Percentiles rank a stretch among this genome's conserved stretches.
Evolutionary conservation across 1,139 yeast genomes (phyloP).

Genomic region (Taphrina deformans): DNA sequence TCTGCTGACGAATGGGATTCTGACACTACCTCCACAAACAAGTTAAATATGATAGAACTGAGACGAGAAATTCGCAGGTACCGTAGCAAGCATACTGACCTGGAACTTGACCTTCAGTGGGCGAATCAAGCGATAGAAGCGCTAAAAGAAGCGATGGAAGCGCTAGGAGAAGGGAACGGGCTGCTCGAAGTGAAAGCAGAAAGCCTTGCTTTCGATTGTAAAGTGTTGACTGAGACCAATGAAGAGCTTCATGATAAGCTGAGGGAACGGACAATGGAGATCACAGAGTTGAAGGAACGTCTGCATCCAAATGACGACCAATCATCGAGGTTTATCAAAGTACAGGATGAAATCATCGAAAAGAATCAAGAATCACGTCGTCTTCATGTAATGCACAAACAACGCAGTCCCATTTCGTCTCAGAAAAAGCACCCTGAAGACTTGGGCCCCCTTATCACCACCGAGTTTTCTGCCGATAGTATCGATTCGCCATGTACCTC

Average conservation of each 20-base stretch:
- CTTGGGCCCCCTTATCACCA: too few relatives aligned
- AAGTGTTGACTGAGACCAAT: neutral
- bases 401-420: neutral
- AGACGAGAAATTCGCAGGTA: neutral
- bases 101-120: neutral
- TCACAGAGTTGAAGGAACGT: neutral
- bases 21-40: neutral
- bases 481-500: too few relatives aligned
- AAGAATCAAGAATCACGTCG: neutral
- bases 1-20: neutral
- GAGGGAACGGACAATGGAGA: neutral
- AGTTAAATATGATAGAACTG: neutral
- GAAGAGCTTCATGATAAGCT: neutral
- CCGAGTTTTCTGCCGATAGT: too few relatives aligned
- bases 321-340: neutral
- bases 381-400: too few relatives aligned
- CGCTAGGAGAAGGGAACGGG: neutral
- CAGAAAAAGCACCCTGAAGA: neutral
- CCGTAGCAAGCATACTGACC: neutral
- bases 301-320: too few relatives aligned
- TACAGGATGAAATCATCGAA: neutral
- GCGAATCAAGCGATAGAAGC: too few relatives aligned
- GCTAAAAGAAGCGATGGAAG: neutral
- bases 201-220: neutral
- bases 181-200: neutral